phyloP scores from a whole-genome alignment of 306 rosid species.

The Urtica urens region DNA sequence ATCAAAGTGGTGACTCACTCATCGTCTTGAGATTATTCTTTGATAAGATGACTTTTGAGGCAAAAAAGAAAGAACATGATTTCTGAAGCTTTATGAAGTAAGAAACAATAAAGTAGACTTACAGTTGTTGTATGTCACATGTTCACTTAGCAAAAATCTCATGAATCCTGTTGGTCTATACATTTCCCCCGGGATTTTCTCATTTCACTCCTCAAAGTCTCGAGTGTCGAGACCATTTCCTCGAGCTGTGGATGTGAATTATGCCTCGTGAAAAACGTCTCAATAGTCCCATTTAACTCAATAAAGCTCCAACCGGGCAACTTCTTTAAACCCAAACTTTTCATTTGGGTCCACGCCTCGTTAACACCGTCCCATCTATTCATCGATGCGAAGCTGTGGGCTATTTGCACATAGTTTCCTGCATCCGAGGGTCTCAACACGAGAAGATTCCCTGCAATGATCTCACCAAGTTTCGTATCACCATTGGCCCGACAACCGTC shows the following conservation, averaged over 20 bases:
- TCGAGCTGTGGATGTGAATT: constrained; percentile 53
- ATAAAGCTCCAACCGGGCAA: constrained; percentile 76
- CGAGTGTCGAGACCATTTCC: constrained; percentile 28
- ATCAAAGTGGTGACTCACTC: too few species aligned
- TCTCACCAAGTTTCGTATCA: constrained; percentile 32
- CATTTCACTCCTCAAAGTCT: constrained; percentile 40
- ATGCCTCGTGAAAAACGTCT: constrained; percentile 54
- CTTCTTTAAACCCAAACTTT: constrained; percentile 60
- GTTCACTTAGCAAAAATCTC: too few species aligned
- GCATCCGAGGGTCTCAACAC: constrained; percentile 39
- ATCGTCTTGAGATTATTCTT: too few species aligned
- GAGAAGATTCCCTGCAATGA: constrained; percentile 41
- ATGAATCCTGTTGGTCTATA: too few species aligned
- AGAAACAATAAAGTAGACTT: too few species aligned
- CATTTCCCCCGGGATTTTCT: too few species aligned
- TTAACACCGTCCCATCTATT: constrained; percentile 68
- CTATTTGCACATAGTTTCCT: constrained; percentile 61
- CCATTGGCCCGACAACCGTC: constrained; percentile 55
- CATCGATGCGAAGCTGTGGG: constrained; percentile 51
- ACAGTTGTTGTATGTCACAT: too few species aligned
- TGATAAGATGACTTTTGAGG: too few species aligned
- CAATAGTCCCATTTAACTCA: constrained; percentile 47
- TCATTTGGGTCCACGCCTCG: constrained; percentile 63
- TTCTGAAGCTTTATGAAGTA: too few species aligned
- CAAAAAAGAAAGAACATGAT: too few species aligned